phyloP scores from a whole-genome alignment of 208 protist species.

The Spongospora subterranea region DNA sequence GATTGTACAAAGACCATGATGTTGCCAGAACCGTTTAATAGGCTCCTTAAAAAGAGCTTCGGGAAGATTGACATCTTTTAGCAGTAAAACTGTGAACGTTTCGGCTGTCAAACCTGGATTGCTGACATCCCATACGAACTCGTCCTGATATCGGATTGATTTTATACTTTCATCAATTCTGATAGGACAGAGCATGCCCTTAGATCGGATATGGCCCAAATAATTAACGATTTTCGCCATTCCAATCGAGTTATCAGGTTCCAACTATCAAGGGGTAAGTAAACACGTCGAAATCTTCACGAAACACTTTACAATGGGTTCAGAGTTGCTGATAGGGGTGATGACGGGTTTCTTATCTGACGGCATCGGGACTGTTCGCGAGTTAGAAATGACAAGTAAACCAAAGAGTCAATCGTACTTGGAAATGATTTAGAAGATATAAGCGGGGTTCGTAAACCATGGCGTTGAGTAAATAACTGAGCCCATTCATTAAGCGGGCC shows the following conservation, averaged over 20 bases:
- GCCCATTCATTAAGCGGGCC: not conserved
- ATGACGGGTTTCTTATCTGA: not conserved
- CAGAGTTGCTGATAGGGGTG: not conserved
- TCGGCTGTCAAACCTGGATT: conserved; percentile 39
- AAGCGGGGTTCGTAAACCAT: not conserved
- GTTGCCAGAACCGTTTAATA: not conserved
- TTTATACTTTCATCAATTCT: conserved; percentile 9
- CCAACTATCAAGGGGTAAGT: not conserved
- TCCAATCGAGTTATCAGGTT: not conserved
- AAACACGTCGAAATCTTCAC: not conserved
- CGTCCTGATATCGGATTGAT: conserved; percentile 40
- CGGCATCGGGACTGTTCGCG: not conserved
- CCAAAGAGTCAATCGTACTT: not conserved
- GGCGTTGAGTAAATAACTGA: not conserved
- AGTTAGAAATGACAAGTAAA: not conserved
- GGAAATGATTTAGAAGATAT: not conserved
- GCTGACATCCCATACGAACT: conserved; percentile 45
- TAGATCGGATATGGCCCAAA: not conserved
- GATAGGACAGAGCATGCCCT: conserved; percentile 35
- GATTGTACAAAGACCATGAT: not conserved
- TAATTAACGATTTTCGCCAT: not conserved
- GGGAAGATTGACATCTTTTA: conserved; percentile 50
- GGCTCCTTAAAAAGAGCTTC: conserved; percentile 27
- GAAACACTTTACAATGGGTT: not conserved
- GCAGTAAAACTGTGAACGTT: conserved; percentile 8